Percentiles rank a stretch among this genome's conserved stretches.
Conservation (phyloP, 2,329 filamentous ascomycete genomes). For the Pseudogymnoascus sp. region DNA sequence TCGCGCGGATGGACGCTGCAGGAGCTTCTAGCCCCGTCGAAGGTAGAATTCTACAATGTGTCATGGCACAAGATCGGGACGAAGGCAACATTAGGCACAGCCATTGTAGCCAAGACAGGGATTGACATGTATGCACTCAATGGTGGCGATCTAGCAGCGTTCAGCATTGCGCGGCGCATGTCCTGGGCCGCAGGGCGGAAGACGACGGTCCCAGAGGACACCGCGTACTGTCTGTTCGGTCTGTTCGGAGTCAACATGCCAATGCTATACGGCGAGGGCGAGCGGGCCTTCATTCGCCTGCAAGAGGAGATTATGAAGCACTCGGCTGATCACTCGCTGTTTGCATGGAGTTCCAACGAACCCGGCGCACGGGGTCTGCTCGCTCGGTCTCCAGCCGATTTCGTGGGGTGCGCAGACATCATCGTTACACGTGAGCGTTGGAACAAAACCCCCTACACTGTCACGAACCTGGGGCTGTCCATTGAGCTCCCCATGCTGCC, state of each 20-base stretch:
- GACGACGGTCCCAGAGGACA: conserved; percentile 22
- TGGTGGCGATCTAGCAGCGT: conserved; percentile 15
- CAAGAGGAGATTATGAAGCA: conserved; percentile 27
- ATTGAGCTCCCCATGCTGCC: conserved; percentile 16
- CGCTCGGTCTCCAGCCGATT: conserved; percentile 12
- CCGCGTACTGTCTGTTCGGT: conserved; percentile 26
- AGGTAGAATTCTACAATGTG: conserved; percentile 13
- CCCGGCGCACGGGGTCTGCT: conserved; percentile 9
- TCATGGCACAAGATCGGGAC: conserved; percentile 14
- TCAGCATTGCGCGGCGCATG: conserved; percentile 25
- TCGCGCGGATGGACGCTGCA: conserved; percentile 17
- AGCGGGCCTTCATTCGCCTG: conserved; percentile 21
- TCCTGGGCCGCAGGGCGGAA: conserved; percentile 22
- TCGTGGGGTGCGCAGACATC: neutral
- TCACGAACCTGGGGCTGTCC: conserved; percentile 18
- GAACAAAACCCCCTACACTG: conserved; percentile 13
- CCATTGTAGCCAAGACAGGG: conserved; percentile 12
- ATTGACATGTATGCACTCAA: conserved; percentile 19
- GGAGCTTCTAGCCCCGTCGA: conserved; percentile 14
- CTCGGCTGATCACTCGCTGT: conserved; percentile 30
- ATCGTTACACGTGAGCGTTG: neutral
- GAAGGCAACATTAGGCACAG: conserved; percentile 7
- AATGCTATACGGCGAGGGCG: conserved; percentile 27
- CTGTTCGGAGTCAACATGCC: conserved; percentile 30
- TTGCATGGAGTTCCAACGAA: conserved; percentile 22